Percentiles rank a stretch among this genome's conserved stretches.
These are phyloP conservation scores for Cudoniella acicularis DNA, from an alignment of 495 filamentous ascomycete genomes.

Conservation along the genomic window DNA sequence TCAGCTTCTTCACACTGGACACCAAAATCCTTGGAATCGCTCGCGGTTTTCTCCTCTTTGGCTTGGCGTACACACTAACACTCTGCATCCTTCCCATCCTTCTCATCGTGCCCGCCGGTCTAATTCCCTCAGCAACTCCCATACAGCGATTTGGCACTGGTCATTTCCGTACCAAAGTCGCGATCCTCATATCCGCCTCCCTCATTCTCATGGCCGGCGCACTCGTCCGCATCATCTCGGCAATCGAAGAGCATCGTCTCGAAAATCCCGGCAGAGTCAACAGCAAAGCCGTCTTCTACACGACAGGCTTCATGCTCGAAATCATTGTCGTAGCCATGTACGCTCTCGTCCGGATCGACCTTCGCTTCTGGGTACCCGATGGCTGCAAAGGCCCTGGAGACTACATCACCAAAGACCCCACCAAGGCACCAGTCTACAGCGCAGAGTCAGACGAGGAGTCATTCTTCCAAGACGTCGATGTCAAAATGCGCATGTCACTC, in stretches of 20 bases:
- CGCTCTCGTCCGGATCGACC: constrained; percentile 62
- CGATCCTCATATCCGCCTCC: constrained; percentile 52
- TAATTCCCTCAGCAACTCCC: constrained; percentile 43
- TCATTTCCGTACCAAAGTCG: constrained; percentile 56
- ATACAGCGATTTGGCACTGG: constrained; percentile 70
- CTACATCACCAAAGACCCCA: neutral
- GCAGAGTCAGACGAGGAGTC: constrained; percentile 6
- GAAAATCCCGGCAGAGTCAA: constrained; percentile 60
- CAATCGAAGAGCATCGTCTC: constrained; percentile 47
- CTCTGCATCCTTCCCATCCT: constrained; percentile 71
- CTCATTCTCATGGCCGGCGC: constrained; percentile 65
- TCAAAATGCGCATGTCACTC: constrained; percentile 10
- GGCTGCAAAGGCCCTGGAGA: constrained; percentile 25
- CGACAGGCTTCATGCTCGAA: constrained; percentile 73
- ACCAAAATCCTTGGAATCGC: constrained; percentile 36
- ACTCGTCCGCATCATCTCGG: constrained; percentile 56
- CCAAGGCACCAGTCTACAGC: neutral
- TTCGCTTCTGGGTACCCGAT: constrained; percentile 63
- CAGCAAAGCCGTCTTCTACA: constrained; percentile 66
- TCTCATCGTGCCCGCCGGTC: constrained; percentile 46
- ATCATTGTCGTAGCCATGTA: constrained; percentile 63
- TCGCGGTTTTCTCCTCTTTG: constrained; percentile 62
- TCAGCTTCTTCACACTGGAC: constrained; percentile 60
- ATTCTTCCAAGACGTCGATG: constrained; percentile 8
- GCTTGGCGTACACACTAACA: constrained; percentile 57